Evolutionary conservation across 371 early-diverging fungal genomes (phyloP), one percentile per base, ranked within the genome.

Genomic region (Actinomucor elegans): DNA sequence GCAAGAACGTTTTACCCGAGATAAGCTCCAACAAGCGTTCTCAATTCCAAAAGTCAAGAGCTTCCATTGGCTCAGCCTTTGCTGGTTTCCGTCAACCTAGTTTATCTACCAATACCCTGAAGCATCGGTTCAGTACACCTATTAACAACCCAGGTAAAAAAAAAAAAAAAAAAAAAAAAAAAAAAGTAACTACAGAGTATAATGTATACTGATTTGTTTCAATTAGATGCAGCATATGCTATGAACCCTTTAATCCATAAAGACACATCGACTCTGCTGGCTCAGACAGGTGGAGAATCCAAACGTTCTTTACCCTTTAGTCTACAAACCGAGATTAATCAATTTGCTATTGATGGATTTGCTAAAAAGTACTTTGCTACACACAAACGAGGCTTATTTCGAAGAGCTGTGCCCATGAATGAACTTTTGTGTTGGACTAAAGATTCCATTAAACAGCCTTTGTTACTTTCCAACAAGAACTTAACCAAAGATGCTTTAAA

Each of bases 321-420:
- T 49, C 63, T 93, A 41, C 81, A 83, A 52, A 55, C 79, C 9
- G 89, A 94, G 41, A 88, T 93, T n/a, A 81, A 69, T 31, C 82
- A 87, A 57, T 94, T 92, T 66, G 77, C 85, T 15, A 92, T 96
- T 55, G 92, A 93, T 34, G 93, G 94, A 0, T 97, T 92, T 78
- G 97, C 97, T 8, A 75, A 84, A 66, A 90, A 90, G 57, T 93
- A 94, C 64, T 98, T 98, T 75, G 75, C 91, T 0, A 88, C 88
- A 17, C 96, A 94, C 55, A 91, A 90, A 62, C 82, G 85, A 34
- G 96, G 96, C 0, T 64, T 72, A 0, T 89, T 96, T 51, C 71
- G 93, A 55, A 83, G 89, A 40, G 84, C 75, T 53, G 91, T 97
- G 1, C 94, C 97, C 1, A 69, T 94, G 55, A 89, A 91, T 28